phyloP scores from a whole-genome alignment of 2,329 filamentous ascomycete genomes.

The Colletotrichum navitas region DNA sequence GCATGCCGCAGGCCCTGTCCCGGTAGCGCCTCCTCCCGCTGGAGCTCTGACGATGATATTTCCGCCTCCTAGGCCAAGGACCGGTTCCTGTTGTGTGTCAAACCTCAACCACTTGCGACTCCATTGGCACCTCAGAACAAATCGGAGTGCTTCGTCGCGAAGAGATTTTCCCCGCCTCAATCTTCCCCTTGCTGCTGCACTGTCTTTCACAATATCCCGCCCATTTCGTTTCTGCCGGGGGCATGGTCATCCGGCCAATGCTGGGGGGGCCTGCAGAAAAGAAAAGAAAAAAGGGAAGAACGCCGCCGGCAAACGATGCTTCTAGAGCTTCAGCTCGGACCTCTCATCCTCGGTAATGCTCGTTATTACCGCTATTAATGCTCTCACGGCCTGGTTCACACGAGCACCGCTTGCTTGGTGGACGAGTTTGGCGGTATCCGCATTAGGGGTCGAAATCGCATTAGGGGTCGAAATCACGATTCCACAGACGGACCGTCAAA shows the following conservation, averaged over 20 bases:
- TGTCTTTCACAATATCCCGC: conserved; percentile 39
- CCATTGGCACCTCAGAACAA: conserved; percentile 21
- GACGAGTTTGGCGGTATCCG: conserved; percentile 4
- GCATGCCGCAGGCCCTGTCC: conserved; percentile 38
- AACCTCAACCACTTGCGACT: conserved; percentile 10
- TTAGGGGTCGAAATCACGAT: conserved; percentile 24
- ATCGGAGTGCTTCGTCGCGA: conserved; percentile 26
- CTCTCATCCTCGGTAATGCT: conserved; percentile 24
- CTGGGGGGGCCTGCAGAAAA: conserved; percentile 5
- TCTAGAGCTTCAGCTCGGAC: conserved; percentile 17
- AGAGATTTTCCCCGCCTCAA: conserved; percentile 29
- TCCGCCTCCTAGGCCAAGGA: background rate
- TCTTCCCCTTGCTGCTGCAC: conserved; percentile 28
- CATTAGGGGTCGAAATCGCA: conserved; percentile 35
- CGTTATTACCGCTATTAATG: conserved; percentile 25
- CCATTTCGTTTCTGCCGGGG: conserved; percentile 24
- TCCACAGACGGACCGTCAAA: background rate
- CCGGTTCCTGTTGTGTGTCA: background rate
- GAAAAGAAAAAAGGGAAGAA: background rate
- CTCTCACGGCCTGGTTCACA: conserved; percentile 2
- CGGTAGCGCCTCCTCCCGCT: conserved; percentile 28
- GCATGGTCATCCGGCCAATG: conserved; percentile 1
- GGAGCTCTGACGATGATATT: conserved; percentile 36
- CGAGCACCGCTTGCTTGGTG: background rate
- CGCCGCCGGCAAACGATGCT: background rate